Evolutionary conservation across 2,329 filamentous ascomycete genomes (phyloP).

Genomic region (Trichoderma sp.): DNA sequence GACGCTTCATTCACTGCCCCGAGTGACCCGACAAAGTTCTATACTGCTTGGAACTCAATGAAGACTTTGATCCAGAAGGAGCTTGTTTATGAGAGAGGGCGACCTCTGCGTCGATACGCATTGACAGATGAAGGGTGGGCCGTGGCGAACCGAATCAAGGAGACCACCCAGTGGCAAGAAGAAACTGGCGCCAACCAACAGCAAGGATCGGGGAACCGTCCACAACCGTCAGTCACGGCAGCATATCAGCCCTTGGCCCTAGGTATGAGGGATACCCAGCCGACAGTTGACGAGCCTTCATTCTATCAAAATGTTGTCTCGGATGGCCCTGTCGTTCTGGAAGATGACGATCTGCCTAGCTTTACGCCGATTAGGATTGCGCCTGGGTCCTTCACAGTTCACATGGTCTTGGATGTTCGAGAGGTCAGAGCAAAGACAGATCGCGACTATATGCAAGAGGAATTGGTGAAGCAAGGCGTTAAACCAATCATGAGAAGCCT

Average conservation of each 20-base stretch:
- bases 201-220: neutral
- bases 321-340: conserved; percentile 34
- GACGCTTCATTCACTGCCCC: conserved; percentile 71
- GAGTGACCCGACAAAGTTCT: conserved; percentile 63
- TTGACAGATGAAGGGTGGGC: conserved; percentile 78
- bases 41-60: conserved; percentile 82
- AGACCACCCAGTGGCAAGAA: conserved; percentile 41
- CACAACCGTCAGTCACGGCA: neutral
- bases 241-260: neutral
- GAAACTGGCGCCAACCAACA: conserved; percentile 24
- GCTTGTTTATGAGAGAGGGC: conserved; percentile 66
- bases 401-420: conserved; percentile 70
- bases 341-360: conserved; percentile 37
- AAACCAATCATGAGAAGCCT: conserved; percentile 64
- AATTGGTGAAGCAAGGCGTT: conserved; percentile 64
- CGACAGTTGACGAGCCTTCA: neutral
- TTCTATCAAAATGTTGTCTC: conserved; percentile 41
- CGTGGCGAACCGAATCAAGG: conserved; percentile 62
- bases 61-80: conserved; percentile 72
- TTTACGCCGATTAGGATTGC: conserved; percentile 60
- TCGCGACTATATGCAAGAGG: conserved; percentile 71
- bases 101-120: conserved; percentile 64
- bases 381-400: conserved; percentile 66
- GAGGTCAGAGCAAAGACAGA: conserved; percentile 71
- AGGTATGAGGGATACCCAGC: neutral